Conservation (phyloP, 495 filamentous ascomycete genomes). For the Corynascus novoguineensis region DNA sequence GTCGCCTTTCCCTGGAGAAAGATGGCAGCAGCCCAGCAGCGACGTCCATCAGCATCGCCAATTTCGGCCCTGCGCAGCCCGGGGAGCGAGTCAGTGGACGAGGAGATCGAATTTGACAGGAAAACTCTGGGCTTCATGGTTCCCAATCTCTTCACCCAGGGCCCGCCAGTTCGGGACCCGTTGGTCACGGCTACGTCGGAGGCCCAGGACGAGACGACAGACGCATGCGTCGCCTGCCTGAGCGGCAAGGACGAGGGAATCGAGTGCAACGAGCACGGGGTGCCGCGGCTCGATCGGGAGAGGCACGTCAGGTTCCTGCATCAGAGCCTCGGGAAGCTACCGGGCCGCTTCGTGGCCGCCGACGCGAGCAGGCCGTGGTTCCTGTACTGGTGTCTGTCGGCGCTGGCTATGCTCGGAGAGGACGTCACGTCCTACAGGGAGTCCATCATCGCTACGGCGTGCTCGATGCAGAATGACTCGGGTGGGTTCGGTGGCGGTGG, state of each 20-base stretch:
- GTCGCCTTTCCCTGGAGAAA: slow-evolving; percentile 15
- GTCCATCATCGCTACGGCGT: slow-evolving; percentile 63
- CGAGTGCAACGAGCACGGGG: slow-evolving; percentile 58
- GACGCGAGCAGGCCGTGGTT: slow-evolving; percentile 91
- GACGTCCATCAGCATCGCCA: neutral
- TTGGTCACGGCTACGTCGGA: slow-evolving; percentile 63
- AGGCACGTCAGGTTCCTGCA: slow-evolving; percentile 74
- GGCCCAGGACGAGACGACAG: slow-evolving; percentile 60
- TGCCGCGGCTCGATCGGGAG: slow-evolving; percentile 64
- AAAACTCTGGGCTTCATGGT: slow-evolving; percentile 35
- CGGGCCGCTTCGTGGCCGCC: slow-evolving; percentile 56
- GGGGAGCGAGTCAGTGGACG: slow-evolving; percentile 19
- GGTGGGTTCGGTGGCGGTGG: slow-evolving; percentile 95
- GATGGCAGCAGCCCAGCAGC: slow-evolving; percentile 4
- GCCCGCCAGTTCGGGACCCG: slow-evolving; percentile 59
- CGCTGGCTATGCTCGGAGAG: slow-evolving; percentile 65
- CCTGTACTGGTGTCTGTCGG: slow-evolving; percentile 82
- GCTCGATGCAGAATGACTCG: slow-evolving; percentile 69
- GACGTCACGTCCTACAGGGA: slow-evolving; percentile 66
- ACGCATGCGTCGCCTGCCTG: slow-evolving; percentile 66
- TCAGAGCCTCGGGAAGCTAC: slow-evolving; percentile 57
- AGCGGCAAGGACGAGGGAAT: slow-evolving; percentile 40
- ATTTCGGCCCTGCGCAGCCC: neutral
- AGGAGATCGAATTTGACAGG: slow-evolving; percentile 15
- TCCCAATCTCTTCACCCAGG: slow-evolving; percentile 59